Evolutionary conservation across 495 filamentous ascomycete genomes (phyloP), one percentile per base, ranked within the genome.

Genomic region (Aspergillus avenaceus): DNA sequence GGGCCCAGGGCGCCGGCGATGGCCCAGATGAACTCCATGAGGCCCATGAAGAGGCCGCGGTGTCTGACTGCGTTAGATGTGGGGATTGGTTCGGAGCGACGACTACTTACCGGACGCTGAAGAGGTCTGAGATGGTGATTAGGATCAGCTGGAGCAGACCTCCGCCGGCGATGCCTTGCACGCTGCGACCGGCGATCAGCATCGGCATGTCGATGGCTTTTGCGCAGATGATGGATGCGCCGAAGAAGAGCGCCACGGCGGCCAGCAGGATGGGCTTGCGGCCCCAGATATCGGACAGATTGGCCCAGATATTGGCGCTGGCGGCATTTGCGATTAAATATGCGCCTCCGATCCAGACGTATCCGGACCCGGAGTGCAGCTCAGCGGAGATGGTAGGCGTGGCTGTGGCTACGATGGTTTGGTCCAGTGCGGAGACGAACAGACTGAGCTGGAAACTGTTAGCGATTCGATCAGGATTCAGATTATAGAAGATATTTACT

Each of bases 331-430:
- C 75, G 14, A 80, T 69, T 28, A 81, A 63, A 54, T 85, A 90
- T 9, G 85, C 82, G 32, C 76, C 80, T 18, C 84, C 84, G 49
- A 87, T 82, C 84, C 84, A 86, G 26, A 76, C 70, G 62, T 84
- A 85, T 21, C 83, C 83, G 2, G 78, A 64, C 7, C 76, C 75
- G 13, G 81, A 80, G 26, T 81, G 63, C n/a, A 87, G 66, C 23
- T 82, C 67, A 1, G 74, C 61, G 2, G 80, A 67, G 31, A 83
- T 81, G 0, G 76, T 78, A 1, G 83, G 82, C 26, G 84, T 76
- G 13, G 80, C 75, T 2, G 81, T 85, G 7, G 83, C 75, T 53
- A 83, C 70, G 32, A 85, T 83, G 8, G 81, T 84, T 52, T 79
- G 73, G 51, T 86, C 80, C 11, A 86, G 72, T 0, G 83, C 83